Evolutionary conservation across 2,329 filamentous ascomycete genomes (phyloP), one percentile per base, ranked within the genome.

Genomic region (Fusarium goolgardi): DNA sequence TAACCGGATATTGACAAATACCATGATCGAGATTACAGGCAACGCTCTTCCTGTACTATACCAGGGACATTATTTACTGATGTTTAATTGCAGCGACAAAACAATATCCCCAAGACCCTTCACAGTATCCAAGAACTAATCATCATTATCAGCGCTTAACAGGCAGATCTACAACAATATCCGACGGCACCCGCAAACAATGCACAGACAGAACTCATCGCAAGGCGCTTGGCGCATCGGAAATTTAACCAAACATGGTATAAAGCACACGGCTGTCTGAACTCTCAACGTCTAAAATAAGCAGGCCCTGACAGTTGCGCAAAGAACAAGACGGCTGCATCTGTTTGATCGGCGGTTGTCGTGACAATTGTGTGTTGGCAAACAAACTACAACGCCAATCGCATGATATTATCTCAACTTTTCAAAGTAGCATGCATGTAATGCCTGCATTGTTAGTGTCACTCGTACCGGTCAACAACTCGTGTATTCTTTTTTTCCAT

Each of bases 141-240:
- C 51, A 49, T 34, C 44, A 43, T 51, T 54, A 44, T 51, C n/a
- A 55, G 44, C 49, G 35, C 50, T 51, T 39, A 49, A 64, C 63
- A 45, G 49, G 40, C 55, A 65, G 67, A 73, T 69, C 67, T 65
- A 60, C 46, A 43, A 53, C 43, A 60, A 67, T 58, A 44, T 64
- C 71, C 69, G 67, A 72, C 57, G 39, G 50, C 65, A 69, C 56
- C 56, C 55, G 50, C 58, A 50, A 68, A 63, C 49, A 39, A 65
- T 62, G 69, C 66, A 73, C 55, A 70, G 67, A 69, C 59, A 29
- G 39, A 51, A 51, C 41, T 37, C 45, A 59, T 59, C 7, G 40
- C 59, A 59, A 47, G 49, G 44, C 41, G 32, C 59, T 65, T 71
- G 65, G 68, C 66, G 45, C 41, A 39, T 73, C 66, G 71, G 71